These are phyloP conservation scores for Pelargonium australe DNA, from an alignment of 441 rosid species.

Conservation along the genomic window DNA sequence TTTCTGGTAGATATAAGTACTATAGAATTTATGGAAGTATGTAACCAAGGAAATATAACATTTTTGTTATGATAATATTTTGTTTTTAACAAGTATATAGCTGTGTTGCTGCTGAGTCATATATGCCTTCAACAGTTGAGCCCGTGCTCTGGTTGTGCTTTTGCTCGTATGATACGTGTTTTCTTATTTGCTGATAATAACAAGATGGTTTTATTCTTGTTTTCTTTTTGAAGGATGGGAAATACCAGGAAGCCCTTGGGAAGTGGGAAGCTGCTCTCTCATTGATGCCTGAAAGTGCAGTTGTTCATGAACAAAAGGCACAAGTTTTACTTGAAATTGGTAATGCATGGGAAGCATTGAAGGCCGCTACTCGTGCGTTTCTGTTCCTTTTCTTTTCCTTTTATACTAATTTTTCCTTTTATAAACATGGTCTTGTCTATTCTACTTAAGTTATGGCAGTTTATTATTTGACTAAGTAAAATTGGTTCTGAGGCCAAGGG, in stretches of 20 bases:
- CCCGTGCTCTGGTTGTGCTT: neutral
- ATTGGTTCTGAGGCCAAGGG: neutral
- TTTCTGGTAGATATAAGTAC: no score
- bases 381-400: conserved; percentile 6
- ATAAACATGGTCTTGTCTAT: neutral
- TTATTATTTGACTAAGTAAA: neutral
- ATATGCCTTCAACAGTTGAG: neutral
- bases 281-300: conserved; percentile 54
- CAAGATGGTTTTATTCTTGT: conserved; percentile 4
- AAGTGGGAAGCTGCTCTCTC: conserved; percentile 86
- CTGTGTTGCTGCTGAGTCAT: neutral
- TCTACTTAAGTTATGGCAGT: neutral
- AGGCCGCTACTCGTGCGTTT: conserved; percentile 59
- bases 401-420: neutral
- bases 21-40: no score
- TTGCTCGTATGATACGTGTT: neutral
- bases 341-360: conserved; percentile 73
- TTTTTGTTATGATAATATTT: no score
- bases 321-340: conserved; percentile 84
- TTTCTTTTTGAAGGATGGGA: conserved; percentile 55
- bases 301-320: conserved; percentile 81
- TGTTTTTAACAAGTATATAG: no score
- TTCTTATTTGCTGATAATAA: neutral
- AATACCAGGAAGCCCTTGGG: conserved; percentile 71
- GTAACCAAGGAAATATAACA: no score